Base-by-base conservation (phyloP, 1,284 basidiomycete genomes). In the Leccinum solheimii region DNA sequence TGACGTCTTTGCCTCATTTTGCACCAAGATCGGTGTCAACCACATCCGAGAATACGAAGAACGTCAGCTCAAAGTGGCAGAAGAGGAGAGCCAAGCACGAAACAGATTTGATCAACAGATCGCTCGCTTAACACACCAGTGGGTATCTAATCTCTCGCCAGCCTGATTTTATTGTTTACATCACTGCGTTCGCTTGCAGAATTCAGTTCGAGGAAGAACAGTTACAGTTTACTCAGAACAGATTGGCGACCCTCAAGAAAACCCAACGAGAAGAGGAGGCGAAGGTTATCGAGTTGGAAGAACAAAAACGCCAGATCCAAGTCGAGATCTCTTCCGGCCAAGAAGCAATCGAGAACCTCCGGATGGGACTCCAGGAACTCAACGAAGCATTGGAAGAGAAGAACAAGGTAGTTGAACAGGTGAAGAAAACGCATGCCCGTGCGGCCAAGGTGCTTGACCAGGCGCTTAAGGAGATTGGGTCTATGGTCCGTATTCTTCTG, bases 31-130 rank as follows among this genome's bases (percentile, higher is more conserved):
- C 67, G 85, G 88, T 5, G 90, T 98, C 9, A 75, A 78, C 36
- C 88, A 91, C 77, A 96, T 99, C 64, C 88, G 97, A 51, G 94
- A 97, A 65, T 99, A 98, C 74, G 97, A 99, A 76, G 91, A 94
- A 72, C 86, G 92, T 19, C 95, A 98, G 71, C 81, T 98, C 34
- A 92, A 90, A 73, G 83, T 92, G 23, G 92, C 92, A 1, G 87
- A 94, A 72, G 90, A 92, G 67, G 94, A 95, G 75, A 92, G 85
- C 70, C 92, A 93, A 67, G 93, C 92, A 3, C 81, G 93, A 60
- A 78, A 96, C 66, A 84, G 90, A 58, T 97, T 88, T 71, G 90
- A 95, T 64, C 91, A 90, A 10, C 94, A 98, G 74, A 90, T 96
- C 60, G 90, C 92, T 3, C 85, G 96, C 21, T 79, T 98, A 55